phyloP scores from a whole-genome alignment of 805 yeast genomes.

The Pachysolen tannophilus region DNA sequence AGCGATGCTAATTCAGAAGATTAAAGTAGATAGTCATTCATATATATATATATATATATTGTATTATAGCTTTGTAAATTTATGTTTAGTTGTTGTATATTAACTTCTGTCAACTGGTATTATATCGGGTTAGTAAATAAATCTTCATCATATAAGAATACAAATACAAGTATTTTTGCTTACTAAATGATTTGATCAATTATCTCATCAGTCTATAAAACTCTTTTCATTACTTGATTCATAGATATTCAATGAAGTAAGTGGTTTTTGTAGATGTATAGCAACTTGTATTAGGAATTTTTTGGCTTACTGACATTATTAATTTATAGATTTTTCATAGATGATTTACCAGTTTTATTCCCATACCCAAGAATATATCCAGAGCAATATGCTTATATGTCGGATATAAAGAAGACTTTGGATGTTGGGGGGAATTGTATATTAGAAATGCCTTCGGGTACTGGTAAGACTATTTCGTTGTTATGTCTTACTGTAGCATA shows the following conservation, averaged over 20 bases:
- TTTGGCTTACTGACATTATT: background rate
- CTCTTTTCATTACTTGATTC: too few species aligned
- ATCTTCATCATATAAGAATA: too few species aligned
- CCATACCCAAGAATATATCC: constrained; percentile 97
- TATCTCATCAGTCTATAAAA: too few species aligned
- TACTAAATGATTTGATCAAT: too few species aligned
- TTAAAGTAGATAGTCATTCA: too few species aligned
- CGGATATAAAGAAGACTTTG: constrained; percentile 84
- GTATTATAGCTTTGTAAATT: too few species aligned
- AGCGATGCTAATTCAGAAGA: constrained; percentile 1
- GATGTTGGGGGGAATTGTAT: constrained; percentile 97
- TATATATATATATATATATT: too few species aligned
- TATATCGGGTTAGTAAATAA: too few species aligned
- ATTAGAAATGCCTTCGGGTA: constrained; percentile 98
- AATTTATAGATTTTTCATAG: constrained; percentile 69
- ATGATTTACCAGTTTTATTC: constrained; percentile 90
- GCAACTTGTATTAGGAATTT: background rate
- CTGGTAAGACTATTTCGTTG: constrained; percentile 94
- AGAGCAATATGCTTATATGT: constrained; percentile 97
- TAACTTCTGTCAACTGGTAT: too few species aligned
- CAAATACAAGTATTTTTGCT: too few species aligned
- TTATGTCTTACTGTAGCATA: constrained; percentile 90
- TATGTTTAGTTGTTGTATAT: too few species aligned
- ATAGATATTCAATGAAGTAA: constrained; percentile 4
- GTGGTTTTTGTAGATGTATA: too few species aligned